Evolutionary conservation across 768 basidiomycete genomes (phyloP).

Genomic region (Pisolithus marmoratus): DNA sequence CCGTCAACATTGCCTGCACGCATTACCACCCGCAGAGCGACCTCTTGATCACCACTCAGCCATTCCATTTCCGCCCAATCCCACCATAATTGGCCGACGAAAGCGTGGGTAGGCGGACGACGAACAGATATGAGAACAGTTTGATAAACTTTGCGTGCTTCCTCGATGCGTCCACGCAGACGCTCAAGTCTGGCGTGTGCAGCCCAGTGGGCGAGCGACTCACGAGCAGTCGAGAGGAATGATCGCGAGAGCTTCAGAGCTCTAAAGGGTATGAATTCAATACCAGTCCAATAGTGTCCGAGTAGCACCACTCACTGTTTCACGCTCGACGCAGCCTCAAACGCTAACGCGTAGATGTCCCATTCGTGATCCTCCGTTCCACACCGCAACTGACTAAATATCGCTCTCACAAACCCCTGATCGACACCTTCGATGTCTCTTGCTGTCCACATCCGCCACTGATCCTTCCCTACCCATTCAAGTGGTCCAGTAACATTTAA

Average conservation of each 20-base stretch:
- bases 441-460: conserved; percentile 38
- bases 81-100: conserved; percentile 59
- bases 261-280: conserved; percentile 31
- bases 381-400: conserved; percentile 55
- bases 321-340: conserved; percentile 53
- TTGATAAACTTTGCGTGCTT: conserved; percentile 75
- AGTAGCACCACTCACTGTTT: conserved; percentile 45
- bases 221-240: conserved; percentile 49
- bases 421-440: conserved; percentile 50
- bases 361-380: conserved; percentile 51
- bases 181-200: conserved; percentile 72
- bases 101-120: conserved; percentile 28
- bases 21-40: conserved; percentile 49
- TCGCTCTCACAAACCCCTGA: conserved; percentile 41
- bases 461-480: conserved; percentile 35
- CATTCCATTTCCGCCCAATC: conserved; percentile 86
- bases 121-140: conserved; percentile 51
- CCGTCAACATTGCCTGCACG: conserved; percentile 51
- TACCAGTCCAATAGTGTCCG: background rate
- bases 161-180: conserved; percentile 55
- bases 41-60: conserved; percentile 47
- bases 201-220: conserved; percentile 64
- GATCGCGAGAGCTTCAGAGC: conserved; percentile 64
- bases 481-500: conserved; percentile 48
- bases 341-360: conserved; percentile 61